Percentiles rank a stretch among this genome's conserved stretches.
phyloP scores from a whole-genome alignment of 208 protist species.

The Acanthamoeba quina region DNA sequence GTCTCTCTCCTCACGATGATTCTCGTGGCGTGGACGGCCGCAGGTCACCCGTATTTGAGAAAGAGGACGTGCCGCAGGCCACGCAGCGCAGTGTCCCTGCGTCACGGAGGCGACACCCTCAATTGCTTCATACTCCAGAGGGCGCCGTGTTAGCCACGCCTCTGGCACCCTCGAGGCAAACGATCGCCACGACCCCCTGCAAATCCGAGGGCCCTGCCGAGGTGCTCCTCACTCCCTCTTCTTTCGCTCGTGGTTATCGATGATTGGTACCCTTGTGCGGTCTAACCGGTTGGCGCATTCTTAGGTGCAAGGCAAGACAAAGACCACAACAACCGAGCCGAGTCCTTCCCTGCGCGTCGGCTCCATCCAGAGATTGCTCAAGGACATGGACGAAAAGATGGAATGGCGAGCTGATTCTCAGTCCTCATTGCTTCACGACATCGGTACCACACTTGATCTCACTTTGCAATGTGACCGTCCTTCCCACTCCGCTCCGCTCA shows the following conservation, averaged over 20 bases:
- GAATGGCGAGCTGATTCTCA: conserved; percentile 24
- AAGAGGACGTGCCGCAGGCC: not conserved
- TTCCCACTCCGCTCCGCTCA: not conserved
- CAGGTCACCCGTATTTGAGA: conserved; percentile 24
- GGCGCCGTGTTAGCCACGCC: not conserved
- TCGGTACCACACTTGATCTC: not conserved
- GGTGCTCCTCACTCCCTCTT: not conserved
- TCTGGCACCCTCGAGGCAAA: not conserved
- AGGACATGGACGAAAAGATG: conserved; percentile 55
- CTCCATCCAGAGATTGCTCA: conserved; percentile 2
- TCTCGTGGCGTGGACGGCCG: not conserved
- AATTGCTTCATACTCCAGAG: not conserved
- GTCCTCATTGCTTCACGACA: not conserved
- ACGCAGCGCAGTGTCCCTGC: not conserved
- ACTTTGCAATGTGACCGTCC: too few species aligned
- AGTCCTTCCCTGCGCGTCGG: not conserved
- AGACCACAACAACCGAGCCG: not conserved
- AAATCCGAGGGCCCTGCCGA: not conserved
- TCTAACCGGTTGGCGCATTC: not conserved
- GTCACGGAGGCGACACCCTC: not conserved
- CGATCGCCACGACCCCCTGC: not conserved
- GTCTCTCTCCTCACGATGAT: not conserved
- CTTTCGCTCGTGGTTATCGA: not conserved
- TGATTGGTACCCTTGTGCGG: not conserved
- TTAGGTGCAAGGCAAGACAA: not conserved